Base-by-base conservation (phyloP, 192 early-diverging fungal species). In the Coemansia sp. region DNA sequence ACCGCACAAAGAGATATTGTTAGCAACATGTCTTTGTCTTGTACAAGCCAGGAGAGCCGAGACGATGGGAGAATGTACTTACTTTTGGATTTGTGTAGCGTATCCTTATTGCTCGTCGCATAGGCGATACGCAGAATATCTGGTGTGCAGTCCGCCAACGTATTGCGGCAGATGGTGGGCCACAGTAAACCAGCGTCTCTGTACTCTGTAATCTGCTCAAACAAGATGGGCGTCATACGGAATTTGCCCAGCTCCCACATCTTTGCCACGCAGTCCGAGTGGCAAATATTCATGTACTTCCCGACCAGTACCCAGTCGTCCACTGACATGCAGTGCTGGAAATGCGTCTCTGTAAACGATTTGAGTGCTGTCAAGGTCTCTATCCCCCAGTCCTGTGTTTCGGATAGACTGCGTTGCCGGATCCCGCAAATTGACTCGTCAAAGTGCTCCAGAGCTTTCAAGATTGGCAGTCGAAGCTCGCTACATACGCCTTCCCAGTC, bases 251-350 rank as follows among this genome's bases (percentile, higher is more conserved):
- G 47, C 20, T 48, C 65, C 77, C 72, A 80, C 77, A 75, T 75
- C 53, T 75, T 81, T 43, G 66, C 62, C 9, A 81, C 75, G 25
- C 78, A 81, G 61, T 75, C 64, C 1, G 63, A 69, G 57, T 72
- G 72, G 21, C 39, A 21, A 3, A 81, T 72, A 47, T 81, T 81
- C 66, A 81, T 81, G 53, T 72, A 81, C 23, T 69, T 75, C 16
- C 78, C 78, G 6, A 61, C 62, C 20, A 81, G 58, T 26, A 57
- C 52, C 78, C 78, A 81, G 66, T 81, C 78, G n/a, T 72, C 61
- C 6, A 72, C 59, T 1, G 61, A 64, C 72, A 75, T 75, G 8
- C 59, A 21, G 33, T 65, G 25, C 25, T 42, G 62, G 28, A 81
- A 81, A 25, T 81, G 23, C 26, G 25, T 31, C 36, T 81, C 69